A percentile compares a stretch with the other conserved stretches of the same genome.
phyloP scores from a whole-genome alignment of 257 asterid genomes.

The Solanum etuberosum region DNA sequence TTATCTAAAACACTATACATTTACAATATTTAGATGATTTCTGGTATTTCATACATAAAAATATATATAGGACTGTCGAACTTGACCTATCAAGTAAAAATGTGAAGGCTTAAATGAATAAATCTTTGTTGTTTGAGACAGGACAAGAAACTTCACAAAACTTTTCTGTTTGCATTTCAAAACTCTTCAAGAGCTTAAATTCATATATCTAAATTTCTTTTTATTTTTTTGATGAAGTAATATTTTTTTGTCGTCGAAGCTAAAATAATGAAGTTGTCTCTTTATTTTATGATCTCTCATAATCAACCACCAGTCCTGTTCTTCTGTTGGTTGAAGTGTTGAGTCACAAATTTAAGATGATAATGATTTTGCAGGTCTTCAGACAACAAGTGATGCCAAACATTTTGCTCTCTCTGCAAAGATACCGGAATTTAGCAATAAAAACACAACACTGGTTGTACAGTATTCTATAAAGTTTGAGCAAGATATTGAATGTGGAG shows the following conservation, averaged over 20 bases:
- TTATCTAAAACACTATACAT: background rate
- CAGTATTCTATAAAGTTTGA: slow-evolving; percentile 83
- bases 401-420: slow-evolving; percentile 92
- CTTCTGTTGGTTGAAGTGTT: background rate
- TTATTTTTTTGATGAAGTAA: background rate
- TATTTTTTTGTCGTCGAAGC: background rate
- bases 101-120: background rate
- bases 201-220: background rate
- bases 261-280: background rate
- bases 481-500: slow-evolving; percentile 97
- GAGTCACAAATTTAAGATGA: background rate
- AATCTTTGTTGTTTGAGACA: background rate
- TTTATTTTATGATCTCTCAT: background rate
- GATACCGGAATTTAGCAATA: slow-evolving; percentile 86
- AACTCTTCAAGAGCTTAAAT: background rate
- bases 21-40: background rate
- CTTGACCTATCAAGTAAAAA: background rate
- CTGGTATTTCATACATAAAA: background rate
- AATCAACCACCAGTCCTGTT: background rate
- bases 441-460: slow-evolving; percentile 72
- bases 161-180: background rate
- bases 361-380: slow-evolving; percentile 52
- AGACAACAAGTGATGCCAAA: slow-evolving; percentile 72
- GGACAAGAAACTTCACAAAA: background rate
- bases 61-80: background rate